Percentiles rank a stretch among this genome's conserved stretches.
Evolutionary conservation across 2,329 filamentous ascomycete species (phyloP).

Genomic region (Aspergillus caelatus): DNA sequence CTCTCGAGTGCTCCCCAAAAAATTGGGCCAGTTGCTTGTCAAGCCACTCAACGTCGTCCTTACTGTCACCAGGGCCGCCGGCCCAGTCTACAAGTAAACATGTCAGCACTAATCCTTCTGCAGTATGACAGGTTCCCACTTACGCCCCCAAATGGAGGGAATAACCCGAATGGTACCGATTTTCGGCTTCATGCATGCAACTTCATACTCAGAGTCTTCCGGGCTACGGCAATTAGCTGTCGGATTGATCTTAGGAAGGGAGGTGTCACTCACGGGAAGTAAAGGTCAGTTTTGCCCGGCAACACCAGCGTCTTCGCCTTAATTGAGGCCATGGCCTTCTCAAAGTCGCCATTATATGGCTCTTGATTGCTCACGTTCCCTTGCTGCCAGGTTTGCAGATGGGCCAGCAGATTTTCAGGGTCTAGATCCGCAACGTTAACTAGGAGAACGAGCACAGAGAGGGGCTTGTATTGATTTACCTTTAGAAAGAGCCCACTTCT

Average conservation of each 20-base stretch:
- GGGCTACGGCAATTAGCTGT: constrained; percentile 51
- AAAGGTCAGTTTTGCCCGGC: constrained; percentile 73
- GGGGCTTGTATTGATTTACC: constrained; percentile 37
- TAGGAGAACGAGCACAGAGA: not conserved
- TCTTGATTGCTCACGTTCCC: constrained; percentile 70
- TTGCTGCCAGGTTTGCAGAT: constrained; percentile 79
- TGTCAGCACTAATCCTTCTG: constrained; percentile 17
- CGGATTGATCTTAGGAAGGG: constrained; percentile 3
- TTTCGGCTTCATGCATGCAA: constrained; percentile 62
- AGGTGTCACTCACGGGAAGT: constrained; percentile 67
- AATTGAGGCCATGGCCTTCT: constrained; percentile 67
- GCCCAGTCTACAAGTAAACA: constrained; percentile 54
- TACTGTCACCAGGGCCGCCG: constrained; percentile 70
- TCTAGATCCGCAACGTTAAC: constrained; percentile 45
- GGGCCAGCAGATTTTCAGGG: constrained; percentile 72
- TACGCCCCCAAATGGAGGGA: constrained; percentile 67
- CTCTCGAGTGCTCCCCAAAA: constrained; percentile 39
- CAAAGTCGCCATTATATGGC: constrained; percentile 69
- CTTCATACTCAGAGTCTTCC: constrained; percentile 76
- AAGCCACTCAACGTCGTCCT: constrained; percentile 72
- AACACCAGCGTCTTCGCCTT: constrained; percentile 73
- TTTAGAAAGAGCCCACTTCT: constrained; percentile 71
- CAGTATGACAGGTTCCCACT: constrained; percentile 28
- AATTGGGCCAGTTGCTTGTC: constrained; percentile 63
- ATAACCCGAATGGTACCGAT: constrained; percentile 59